phyloP scores from a whole-genome alignment of 1,139 yeast genomes.

The Yamadazyma atmosphaerica region DNA sequence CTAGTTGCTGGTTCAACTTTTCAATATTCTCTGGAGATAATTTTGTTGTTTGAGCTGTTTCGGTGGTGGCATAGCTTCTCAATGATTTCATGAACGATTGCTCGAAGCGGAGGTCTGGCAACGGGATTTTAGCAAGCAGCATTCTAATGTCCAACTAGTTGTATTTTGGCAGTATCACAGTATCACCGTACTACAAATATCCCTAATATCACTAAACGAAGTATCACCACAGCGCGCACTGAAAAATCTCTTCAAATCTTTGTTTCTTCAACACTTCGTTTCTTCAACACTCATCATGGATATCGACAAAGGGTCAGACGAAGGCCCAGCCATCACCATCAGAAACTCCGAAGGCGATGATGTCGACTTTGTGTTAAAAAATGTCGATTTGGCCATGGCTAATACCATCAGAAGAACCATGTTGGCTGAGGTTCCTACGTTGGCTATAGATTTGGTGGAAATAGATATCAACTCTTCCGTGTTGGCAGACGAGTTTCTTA shows the following conservation, averaged over 20 bases:
- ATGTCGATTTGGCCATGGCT: constrained; percentile 88
- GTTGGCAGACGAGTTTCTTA: constrained; percentile 91
- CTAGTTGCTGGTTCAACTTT: constrained; percentile 23
- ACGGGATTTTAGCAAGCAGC: constrained; percentile 8
- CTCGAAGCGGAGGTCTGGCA: constrained; percentile 71
- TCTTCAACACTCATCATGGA: constrained; percentile 27
- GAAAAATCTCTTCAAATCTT: too few relatives aligned
- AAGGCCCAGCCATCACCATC: constrained; percentile 79
- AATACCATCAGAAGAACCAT: constrained; percentile 89
- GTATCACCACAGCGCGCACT: too few relatives aligned
- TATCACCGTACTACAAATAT: neutral
- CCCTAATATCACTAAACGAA: too few relatives aligned
- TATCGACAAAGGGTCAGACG: constrained; percentile 33
- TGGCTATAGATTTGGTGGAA: constrained; percentile 95
- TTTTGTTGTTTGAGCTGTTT: neutral
- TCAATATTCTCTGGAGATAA: constrained; percentile 16
- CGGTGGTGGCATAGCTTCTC: constrained; percentile 29
- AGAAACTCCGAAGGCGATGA: constrained; percentile 82
- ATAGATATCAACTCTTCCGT: constrained; percentile 92
- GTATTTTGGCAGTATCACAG: too few relatives aligned
- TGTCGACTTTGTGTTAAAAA: constrained; percentile 85
- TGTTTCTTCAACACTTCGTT: too few relatives aligned
- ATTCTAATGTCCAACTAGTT: neutral
- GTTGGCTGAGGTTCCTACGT: constrained; percentile 94
- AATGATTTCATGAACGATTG: constrained; percentile 56